phyloP scores from a whole-genome alignment of 2,329 filamentous ascomycete genomes.

The Geosmithia putterillii region DNA sequence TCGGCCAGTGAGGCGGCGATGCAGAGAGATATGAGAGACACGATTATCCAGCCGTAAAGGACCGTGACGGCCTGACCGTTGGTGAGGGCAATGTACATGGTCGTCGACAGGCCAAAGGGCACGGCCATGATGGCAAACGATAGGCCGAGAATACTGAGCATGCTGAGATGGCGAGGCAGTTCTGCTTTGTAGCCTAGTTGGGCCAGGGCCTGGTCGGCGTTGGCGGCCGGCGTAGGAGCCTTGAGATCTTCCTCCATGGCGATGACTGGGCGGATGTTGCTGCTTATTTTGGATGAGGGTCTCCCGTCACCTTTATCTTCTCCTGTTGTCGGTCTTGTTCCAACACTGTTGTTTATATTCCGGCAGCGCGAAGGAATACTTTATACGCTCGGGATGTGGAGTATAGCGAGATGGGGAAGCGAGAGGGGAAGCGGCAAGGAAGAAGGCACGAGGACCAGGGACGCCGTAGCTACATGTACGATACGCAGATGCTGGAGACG shows the following conservation, averaged over 20 bases:
- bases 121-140: constrained; percentile 39
- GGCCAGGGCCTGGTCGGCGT: constrained; percentile 30
- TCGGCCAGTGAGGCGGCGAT: constrained; percentile 61
- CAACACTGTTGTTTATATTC: too few species aligned
- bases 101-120: constrained; percentile 36
- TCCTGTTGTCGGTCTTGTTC: neutral
- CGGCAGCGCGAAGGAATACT: too few species aligned
- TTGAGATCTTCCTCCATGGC: neutral
- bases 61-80: constrained; percentile 62
- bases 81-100: constrained; percentile 42
- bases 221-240: neutral
- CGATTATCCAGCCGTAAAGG: constrained; percentile 56
- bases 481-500: neutral
- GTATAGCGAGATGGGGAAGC: neutral
- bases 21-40: constrained; percentile 58
- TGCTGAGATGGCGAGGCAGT: constrained; percentile 35
- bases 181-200: constrained; percentile 36
- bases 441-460: neutral
- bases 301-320: neutral
- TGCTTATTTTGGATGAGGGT: neutral
- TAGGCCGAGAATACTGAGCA: constrained; percentile 34
- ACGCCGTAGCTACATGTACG: neutral
- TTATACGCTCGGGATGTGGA: neutral
- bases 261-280: neutral
- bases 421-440: neutral